Percentiles rank a stretch among this genome's conserved stretches.
These are phyloP conservation scores for Phyllosticta capitalensis DNA, from an alignment of 2,329 filamentous ascomycete genomes.

Conservation along the genomic window DNA sequence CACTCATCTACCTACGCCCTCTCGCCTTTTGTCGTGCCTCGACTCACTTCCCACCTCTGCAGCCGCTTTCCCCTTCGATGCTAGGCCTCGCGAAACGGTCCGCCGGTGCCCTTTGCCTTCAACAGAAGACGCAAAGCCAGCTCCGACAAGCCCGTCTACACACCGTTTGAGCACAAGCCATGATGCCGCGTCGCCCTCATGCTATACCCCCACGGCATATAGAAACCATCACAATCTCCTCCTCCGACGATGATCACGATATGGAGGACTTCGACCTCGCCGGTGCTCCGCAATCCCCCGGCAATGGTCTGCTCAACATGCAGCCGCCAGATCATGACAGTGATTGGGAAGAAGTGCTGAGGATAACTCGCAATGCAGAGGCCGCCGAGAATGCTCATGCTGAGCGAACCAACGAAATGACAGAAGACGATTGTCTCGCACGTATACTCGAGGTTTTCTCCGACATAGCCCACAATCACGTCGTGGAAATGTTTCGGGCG, in stretches of 20 bases:
- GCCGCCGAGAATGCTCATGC: background rate
- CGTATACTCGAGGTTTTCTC: slow-evolving; percentile 26
- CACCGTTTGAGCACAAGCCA: background rate
- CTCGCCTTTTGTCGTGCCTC: background rate
- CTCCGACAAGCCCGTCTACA: background rate
- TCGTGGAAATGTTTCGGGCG: slow-evolving; percentile 19
- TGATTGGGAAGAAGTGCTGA: background rate
- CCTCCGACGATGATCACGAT: background rate
- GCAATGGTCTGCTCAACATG: background rate
- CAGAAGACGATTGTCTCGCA: slow-evolving; percentile 21
- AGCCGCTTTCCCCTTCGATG: background rate
- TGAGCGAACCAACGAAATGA: background rate
- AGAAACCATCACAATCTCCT: background rate
- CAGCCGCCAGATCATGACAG: background rate
- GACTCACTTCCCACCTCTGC: background rate
- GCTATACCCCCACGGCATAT: background rate
- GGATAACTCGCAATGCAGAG: background rate
- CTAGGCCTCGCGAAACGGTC: background rate
- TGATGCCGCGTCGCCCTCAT: background rate
- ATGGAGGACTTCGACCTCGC: background rate
- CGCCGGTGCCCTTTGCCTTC: background rate
- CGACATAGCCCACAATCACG: slow-evolving; percentile 25
- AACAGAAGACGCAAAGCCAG: background rate
- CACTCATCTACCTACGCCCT: background rate
- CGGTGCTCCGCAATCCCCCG: background rate